Conservation (phyloP, 352 stramenopile species). For the Globisporangium splendens region DNA sequence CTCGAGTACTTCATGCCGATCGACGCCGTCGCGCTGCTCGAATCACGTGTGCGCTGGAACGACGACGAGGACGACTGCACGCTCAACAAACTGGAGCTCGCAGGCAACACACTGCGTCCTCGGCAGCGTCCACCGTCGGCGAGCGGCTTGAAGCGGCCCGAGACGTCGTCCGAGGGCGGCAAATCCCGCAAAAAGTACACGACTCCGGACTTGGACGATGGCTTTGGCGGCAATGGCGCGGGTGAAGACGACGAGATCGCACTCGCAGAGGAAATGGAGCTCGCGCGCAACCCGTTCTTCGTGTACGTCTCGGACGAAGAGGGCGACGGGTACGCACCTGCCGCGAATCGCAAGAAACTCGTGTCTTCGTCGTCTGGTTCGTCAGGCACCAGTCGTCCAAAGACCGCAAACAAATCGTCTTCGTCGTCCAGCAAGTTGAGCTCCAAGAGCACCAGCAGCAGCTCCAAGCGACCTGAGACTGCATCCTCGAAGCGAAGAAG, state of each 20-base stretch:
- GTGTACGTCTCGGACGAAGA: conserved; percentile 83
- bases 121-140: conserved; percentile 65
- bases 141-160: conserved; percentile 58
- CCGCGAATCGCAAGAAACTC: conserved; percentile 45
- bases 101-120: conserved; percentile 62
- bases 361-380: neutral
- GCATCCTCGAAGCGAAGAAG: conserved; percentile 51
- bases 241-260: conserved; percentile 65
- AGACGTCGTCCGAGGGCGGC: conserved; percentile 52
- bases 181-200: conserved; percentile 55
- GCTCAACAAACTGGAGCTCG: conserved; percentile 69
- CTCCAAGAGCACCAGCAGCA: conserved; percentile 18
- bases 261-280: conserved; percentile 61
- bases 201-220: conserved; percentile 12
- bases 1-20: conserved; percentile 90
- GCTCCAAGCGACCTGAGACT: conserved; percentile 55
- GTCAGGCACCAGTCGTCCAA: conserved; percentile 27
- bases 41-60: conserved; percentile 54
- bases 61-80: conserved; percentile 79
- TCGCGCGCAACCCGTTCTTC: conserved; percentile 75
- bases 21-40: conserved; percentile 49
- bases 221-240: conserved; percentile 1
- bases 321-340: conserved; percentile 71
- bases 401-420: conserved; percentile 60
- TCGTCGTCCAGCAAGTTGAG: conserved; percentile 30